Conservation (phyloP, 2,329 filamentous ascomycete species). For the Gaeumannomyces tritici region DNA sequence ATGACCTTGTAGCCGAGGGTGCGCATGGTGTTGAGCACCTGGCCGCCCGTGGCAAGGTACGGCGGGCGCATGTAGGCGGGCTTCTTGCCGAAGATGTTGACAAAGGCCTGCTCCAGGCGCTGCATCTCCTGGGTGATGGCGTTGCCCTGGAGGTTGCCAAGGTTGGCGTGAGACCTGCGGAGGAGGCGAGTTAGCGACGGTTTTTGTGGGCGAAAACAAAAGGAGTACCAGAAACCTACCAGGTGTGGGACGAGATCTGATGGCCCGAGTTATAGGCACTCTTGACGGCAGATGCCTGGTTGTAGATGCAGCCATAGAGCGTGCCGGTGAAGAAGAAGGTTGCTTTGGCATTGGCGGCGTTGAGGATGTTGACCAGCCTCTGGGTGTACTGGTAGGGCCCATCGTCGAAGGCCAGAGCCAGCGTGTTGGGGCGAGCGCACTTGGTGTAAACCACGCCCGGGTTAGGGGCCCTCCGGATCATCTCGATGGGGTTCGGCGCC, state of each 20-base stretch:
- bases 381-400: slow-evolving; percentile 40
- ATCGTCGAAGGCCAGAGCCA: slow-evolving; percentile 45
- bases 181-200: neutral
- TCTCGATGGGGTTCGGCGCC: slow-evolving; percentile 22
- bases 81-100: slow-evolving; percentile 38
- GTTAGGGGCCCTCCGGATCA: slow-evolving; percentile 28
- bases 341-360: slow-evolving; percentile 36
- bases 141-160: slow-evolving; percentile 26
- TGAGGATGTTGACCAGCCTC: slow-evolving; percentile 38
- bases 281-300: slow-evolving; percentile 41
- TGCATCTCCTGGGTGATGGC: slow-evolving; percentile 38
- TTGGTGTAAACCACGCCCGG: slow-evolving; percentile 33
- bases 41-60: slow-evolving; percentile 35
- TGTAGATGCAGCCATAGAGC: slow-evolving; percentile 40
- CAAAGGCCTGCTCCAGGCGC: slow-evolving; percentile 37
- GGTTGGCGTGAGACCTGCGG: slow-evolving; percentile 33
- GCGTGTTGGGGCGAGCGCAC: slow-evolving; percentile 30
- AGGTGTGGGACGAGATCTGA: slow-evolving; percentile 44
- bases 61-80: slow-evolving; percentile 40
- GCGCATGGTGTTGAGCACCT: slow-evolving; percentile 29
- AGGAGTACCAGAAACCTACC: slow-evolving; percentile 21
- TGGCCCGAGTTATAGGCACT: slow-evolving; percentile 40
- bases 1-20: slow-evolving; percentile 48
- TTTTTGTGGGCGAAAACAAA: neutral
- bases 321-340: slow-evolving; percentile 46